Base-by-base conservation (phyloP, 2,329 filamentous ascomycete species). In the Claviceps monticola region DNA sequence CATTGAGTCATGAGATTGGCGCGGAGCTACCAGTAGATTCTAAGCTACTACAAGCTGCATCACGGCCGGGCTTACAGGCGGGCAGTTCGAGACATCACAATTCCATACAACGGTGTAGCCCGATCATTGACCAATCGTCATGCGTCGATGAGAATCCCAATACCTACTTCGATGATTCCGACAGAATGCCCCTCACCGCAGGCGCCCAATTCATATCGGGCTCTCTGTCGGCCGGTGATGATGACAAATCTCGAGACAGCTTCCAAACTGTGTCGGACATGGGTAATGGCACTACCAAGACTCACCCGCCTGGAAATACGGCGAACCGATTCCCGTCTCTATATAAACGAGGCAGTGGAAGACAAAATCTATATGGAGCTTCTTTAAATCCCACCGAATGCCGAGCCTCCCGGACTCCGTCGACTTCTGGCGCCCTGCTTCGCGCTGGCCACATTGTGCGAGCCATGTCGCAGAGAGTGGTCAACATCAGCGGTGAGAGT, bases 401-500 rank as follows among this genome's bases (percentile, higher is more conserved):
- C 54, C 72, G 74, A 50, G 71, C 76, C 45, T 84, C 84, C 44
- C 72, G 83, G 41, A 81, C 83, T 2, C 73, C 79, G 2, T 83
- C 82, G 17, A 75, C 78, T 8, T 75, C 79, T 11, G 78, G 78
- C 26, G 83, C 85, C 17, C 66, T 90, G 50, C 79, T 76, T 23
- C 75, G 81, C 58, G 85, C 86, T 55, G 80, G 85, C 45, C 87
- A 85, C 8, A 87, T 89, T 59, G 80, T 90, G 67, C 79, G 85
- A 57, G 81, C 81, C 55, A 95, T 98, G 82, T 97, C 94, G 36
- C 90, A 96, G 70, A 88, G 93, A 72, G 90, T 98, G 52, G 93
- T 98, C 62, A 97, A 97, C 63, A 79, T 98, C 60, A 95, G 89
- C 68, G 95, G 95, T 63, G 93, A 97, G 61, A 84, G 84, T 4